A percentile compares a stretch with the other conserved stretches of the same genome.
phyloP scores from a whole-genome alignment of 2,329 filamentous ascomycete species.

The Elsinoe batatas region DNA sequence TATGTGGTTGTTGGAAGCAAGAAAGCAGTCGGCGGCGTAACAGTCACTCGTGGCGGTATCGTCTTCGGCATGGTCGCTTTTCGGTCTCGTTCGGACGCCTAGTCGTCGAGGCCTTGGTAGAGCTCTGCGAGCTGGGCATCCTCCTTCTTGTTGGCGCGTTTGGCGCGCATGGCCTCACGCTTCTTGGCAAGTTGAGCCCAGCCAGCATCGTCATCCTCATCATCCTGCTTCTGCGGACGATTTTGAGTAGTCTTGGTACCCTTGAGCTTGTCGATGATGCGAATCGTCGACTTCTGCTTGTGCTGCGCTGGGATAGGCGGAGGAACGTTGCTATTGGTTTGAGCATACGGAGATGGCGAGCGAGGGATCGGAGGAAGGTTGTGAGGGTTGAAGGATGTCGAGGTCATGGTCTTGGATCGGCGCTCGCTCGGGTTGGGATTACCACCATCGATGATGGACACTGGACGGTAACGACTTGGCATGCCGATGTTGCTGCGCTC shows the following conservation, averaged over 20 bases:
- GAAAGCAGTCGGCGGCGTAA: neutral
- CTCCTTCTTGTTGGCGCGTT: slow-evolving; percentile 9
- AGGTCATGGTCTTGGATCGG: slow-evolving; percentile 33
- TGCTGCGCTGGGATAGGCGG: slow-evolving; percentile 8
- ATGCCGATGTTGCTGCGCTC: slow-evolving; percentile 91
- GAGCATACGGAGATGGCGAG: slow-evolving; percentile 13
- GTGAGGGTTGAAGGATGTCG: slow-evolving; percentile 19
- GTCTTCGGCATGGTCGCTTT: neutral
- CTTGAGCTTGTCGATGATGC: slow-evolving; percentile 30
- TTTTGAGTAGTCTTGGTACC: slow-evolving; percentile 20
- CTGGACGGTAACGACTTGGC: slow-evolving; percentile 81
- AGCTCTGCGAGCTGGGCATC: slow-evolving; percentile 2
- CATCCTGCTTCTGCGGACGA: slow-evolving; percentile 14
- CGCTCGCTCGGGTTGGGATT: slow-evolving; percentile 11
- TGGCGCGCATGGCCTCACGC: slow-evolving; percentile 20
- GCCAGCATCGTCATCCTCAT: slow-evolving; percentile 27
- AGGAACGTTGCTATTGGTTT: slow-evolving; percentile 12
- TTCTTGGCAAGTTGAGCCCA: slow-evolving; percentile 29
- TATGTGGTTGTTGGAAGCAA: neutral
- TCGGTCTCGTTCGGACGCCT: slow-evolving; percentile 3
- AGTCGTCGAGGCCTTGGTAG: slow-evolving; percentile 12
- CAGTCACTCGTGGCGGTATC: neutral
- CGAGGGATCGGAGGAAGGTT: slow-evolving; percentile 18
- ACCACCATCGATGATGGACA: slow-evolving; percentile 47
- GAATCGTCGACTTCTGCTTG: slow-evolving; percentile 24